phyloP scores from a whole-genome alignment of 371 early-diverging fungal species.

The Syncephalis plumigaleata region DNA sequence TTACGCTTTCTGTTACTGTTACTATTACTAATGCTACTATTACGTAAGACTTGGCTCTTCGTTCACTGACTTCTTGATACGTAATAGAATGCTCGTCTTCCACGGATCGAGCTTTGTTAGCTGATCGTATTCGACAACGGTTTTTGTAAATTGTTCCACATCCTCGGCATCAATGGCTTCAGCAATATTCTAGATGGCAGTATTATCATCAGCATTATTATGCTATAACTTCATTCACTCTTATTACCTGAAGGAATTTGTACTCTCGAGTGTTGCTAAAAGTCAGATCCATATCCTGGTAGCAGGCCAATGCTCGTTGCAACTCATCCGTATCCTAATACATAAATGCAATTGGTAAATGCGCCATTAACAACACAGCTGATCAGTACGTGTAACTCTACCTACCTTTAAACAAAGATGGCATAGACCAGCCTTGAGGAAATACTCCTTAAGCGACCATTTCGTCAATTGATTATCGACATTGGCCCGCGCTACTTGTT shows the following conservation, averaged over 20 bases:
- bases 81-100: slow-evolving; percentile 81
- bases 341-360: slow-evolving; percentile 5
- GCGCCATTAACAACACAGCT: neutral
- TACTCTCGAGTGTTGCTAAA: slow-evolving; percentile 77
- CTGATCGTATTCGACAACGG: slow-evolving; percentile 66
- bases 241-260: slow-evolving; percentile 45
- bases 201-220: neutral
- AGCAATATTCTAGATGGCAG: slow-evolving; percentile 29
- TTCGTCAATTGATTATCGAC: slow-evolving; percentile 80
- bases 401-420: slow-evolving; percentile 49
- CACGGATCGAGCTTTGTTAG: slow-evolving; percentile 82
- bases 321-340: slow-evolving; percentile 56
- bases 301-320: slow-evolving; percentile 51
- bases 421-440: slow-evolving; percentile 87
- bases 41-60: slow-evolving; percentile 29
- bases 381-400: neutral
- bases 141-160: slow-evolving; percentile 59
- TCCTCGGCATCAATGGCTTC: slow-evolving; percentile 62
- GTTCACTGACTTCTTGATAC: slow-evolving; percentile 73
- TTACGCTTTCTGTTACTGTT: neutral
- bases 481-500: slow-evolving; percentile 58
- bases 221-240: neutral
- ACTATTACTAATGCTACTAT: no score
- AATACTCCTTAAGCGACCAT: slow-evolving; percentile 88
- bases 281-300: slow-evolving; percentile 65